Base-by-base conservation (phyloP, 2,329 filamentous ascomycete species). In the Epichloe sp. region DNA sequence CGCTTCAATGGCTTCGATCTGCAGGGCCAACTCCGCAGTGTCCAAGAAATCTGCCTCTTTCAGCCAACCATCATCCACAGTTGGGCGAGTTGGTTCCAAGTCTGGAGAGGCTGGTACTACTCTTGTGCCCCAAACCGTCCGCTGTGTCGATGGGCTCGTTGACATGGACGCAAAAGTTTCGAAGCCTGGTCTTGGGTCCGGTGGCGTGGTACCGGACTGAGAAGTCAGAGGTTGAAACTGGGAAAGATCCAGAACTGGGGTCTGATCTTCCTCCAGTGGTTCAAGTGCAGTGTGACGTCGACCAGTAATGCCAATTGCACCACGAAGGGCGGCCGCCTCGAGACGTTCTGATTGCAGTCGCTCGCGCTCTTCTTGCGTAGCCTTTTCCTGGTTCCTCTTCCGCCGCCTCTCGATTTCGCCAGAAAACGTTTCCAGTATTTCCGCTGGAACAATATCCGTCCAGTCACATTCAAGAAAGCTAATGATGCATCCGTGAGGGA, bases 391-490 rank as follows among this genome's bases (percentile, higher is more conserved):
- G 59, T 94, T 89, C 50, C 79, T 77, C 65, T 85, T 88, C 51
- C 88, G 76, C 49, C 90, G 77, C 52, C 79, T 77, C 56, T 87
- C 85, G 49, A 93, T 85, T 53, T 95, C 88, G 0, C 74, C 69
- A n/a, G 76, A 73, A 66, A 95, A 96, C 1, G 77, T 76, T 40
- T 81, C 81, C n/a, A 96, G 72, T 3, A 87, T 77, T 48, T 87
- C 83, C 1, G 82, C 75, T 3, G 82, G 77, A 5, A 96, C 86
- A 38, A 93, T 86, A 57, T 95, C 89, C 3, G 87, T 89, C 90
- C 90, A 96, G 65, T 96, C 89, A 62, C 90, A 96, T 68, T 96
- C 90, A 1, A 96, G 68, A 60, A 95, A 95, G 57, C 78, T 88
- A 42, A 96, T 86, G 57, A 95, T 85, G 64, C 89, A 95, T n/a